phyloP scores from a whole-genome alignment of 2,329 filamentous ascomycete genomes.

The Alternaria sp. region DNA sequence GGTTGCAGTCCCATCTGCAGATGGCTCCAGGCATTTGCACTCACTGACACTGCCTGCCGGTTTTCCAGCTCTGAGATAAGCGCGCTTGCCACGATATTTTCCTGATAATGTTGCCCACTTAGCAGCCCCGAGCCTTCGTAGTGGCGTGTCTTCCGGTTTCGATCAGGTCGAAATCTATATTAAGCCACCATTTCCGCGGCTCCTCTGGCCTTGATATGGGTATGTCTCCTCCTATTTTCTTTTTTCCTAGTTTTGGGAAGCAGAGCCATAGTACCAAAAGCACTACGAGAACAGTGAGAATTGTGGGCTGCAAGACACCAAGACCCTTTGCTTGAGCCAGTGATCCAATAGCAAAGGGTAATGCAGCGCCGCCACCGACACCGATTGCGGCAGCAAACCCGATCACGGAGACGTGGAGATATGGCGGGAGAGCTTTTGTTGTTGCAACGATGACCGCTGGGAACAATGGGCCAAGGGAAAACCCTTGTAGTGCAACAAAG shows the following conservation, averaged over 20 bases:
- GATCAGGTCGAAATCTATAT: neutral
- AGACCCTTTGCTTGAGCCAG: slow-evolving; percentile 68
- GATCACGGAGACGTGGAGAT: slow-evolving; percentile 78
- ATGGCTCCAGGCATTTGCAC: neutral
- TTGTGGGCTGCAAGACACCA: slow-evolving; percentile 64
- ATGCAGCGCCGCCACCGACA: slow-evolving; percentile 71
- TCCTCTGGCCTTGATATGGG: neutral
- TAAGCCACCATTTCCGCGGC: neutral
- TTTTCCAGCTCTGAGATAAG: neutral
- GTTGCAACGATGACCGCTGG: slow-evolving; percentile 74
- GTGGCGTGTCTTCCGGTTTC: neutral
- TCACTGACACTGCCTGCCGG: neutral
- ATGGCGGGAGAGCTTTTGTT: slow-evolving; percentile 73
- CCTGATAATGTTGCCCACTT: too few species aligned
- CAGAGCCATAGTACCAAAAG: slow-evolving; percentile 61
- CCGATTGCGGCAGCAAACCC: slow-evolving; percentile 81
- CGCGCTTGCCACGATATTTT: neutral
- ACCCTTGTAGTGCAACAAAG: slow-evolving; percentile 74
- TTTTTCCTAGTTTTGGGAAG: slow-evolving; percentile 27
- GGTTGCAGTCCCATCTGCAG: neutral
- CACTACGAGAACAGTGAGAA: slow-evolving; percentile 59
- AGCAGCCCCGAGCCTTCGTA: neutral
- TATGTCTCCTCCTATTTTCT: neutral
- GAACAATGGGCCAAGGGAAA: slow-evolving; percentile 80
- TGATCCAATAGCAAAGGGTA: slow-evolving; percentile 69